Base-by-base conservation (phyloP, 129 eudicot genomes). In the Artemisia annua region DNA sequence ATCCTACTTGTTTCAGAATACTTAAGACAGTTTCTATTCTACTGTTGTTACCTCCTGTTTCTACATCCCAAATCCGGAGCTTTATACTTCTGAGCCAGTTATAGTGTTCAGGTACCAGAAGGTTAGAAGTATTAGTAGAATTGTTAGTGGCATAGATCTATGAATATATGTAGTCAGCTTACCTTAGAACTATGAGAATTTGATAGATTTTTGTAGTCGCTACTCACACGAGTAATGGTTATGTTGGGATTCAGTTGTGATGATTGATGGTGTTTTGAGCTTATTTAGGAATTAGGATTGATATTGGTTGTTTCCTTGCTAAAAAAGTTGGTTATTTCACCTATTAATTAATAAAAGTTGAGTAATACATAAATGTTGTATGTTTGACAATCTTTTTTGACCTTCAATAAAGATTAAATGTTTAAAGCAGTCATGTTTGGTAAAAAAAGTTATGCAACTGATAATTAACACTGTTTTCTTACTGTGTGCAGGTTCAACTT, bases 401-500 rank as follows among this genome's bases (percentile, higher is more conserved):
- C 46, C 46, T 39, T 39, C 46, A 39, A 39, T 39, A 39, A 39
- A 39, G 11, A 30, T 56, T 14, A 56, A 56, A 18, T 20, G 1
- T 24, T 56, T 11, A 18, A 56, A 56, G 13, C 22, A 11, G 26
- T 58, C 63, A 18, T 58, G 7, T 11, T 4, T 20, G n/a, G 4
- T 0, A 58, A 4, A 7, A n/a, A 20, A 19, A 11, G 26, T 58
- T 15, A 58, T 11, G 17, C 30, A 70, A 35, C 43, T 18, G 43
- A 20, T 14, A 22, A 20, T 59, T 19, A 59, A 63, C 63, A 18
- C 32, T 49, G 35, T 66, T 66, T 39, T 56, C 51, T 70, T 61
- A 59, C 66, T 75, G 18, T 72, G 10, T 86, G 85, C 86, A 94
- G 98, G 75, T 94, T 84, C 74, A 95, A 90, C 79, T 95, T 95